phyloP scores from a whole-genome alignment of 1,139 yeast genomes.

The Kluyveromyces sp. region DNA sequence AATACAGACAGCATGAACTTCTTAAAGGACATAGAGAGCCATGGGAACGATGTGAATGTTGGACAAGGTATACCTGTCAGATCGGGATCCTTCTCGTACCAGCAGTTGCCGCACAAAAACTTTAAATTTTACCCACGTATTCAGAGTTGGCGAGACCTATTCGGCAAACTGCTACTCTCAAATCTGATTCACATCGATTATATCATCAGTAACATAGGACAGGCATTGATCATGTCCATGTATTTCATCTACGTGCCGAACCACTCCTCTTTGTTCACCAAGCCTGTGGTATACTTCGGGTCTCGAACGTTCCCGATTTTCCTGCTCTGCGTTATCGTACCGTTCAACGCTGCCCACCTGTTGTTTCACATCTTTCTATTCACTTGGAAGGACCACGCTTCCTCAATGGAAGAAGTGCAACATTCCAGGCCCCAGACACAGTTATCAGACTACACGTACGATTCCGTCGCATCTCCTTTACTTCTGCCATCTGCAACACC shows the following conservation, averaged over 20 bases:
- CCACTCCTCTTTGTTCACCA: constrained; percentile 26
- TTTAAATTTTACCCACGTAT: constrained; percentile 3
- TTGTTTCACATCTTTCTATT: constrained; percentile 17
- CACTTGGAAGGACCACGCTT: constrained; percentile 20
- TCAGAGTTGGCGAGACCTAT: constrained; percentile 1
- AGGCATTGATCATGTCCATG: constrained; percentile 28
- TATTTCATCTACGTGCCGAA: constrained; percentile 32
- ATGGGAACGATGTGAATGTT: background rate
- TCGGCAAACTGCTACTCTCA: constrained; percentile 7
- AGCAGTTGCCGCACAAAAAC: constrained; percentile 5
- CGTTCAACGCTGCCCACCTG: constrained; percentile 22
- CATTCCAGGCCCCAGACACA: background rate
- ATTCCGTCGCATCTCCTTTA: constrained; percentile 1
- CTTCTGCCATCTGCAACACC: background rate
- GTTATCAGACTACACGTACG: background rate
- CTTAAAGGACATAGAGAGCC: constrained; percentile 10
- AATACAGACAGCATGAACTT: constrained; percentile 12
- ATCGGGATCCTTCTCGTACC: constrained; percentile 7
- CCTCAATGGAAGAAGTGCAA: background rate
- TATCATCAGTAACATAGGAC: constrained; percentile 23
- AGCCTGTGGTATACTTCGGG: constrained; percentile 29
- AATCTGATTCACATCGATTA: constrained; percentile 19
- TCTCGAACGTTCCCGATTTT: constrained; percentile 19
- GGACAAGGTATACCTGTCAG: constrained; percentile 1
- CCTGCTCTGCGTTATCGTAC: constrained; percentile 19